Conservation (phyloP, 345 rosid species). For the Odontarrhena argentea region DNA sequence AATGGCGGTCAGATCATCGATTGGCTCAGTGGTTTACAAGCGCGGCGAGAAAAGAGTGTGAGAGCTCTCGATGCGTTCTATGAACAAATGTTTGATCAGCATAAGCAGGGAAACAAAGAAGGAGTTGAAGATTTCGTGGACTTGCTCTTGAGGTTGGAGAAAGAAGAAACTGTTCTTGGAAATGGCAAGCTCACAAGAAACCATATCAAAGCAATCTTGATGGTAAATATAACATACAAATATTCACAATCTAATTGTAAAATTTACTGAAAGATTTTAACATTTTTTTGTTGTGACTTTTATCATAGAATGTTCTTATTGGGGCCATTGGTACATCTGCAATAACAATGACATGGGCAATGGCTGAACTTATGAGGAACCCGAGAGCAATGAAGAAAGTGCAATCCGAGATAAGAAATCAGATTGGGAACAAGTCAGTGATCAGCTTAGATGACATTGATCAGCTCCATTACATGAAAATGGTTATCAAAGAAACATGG, state of each 20-base stretch:
- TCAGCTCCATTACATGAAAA: conserved; percentile 45
- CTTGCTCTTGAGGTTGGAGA: conserved; percentile 36
- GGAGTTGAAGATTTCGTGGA: conserved; percentile 44
- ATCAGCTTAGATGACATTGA: conserved; percentile 40
- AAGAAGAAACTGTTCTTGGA: conserved; percentile 38
- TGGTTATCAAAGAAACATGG: conserved; percentile 54
- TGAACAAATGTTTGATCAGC: conserved; percentile 48
- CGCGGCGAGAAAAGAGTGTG: conserved; percentile 43
- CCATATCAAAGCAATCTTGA: conserved; percentile 22
- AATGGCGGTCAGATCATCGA: conserved; percentile 49
- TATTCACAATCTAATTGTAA: not conserved
- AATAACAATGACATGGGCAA: not conserved
- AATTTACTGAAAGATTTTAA: too few species aligned
- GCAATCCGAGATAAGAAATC: conserved; percentile 12
- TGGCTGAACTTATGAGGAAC: too few species aligned
- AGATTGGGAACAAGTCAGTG: conserved; percentile 33
- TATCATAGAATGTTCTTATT: conserved; percentile 40
- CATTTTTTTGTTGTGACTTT: not conserved
- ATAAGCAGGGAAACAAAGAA: conserved; percentile 34
- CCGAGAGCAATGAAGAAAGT: too few species aligned
- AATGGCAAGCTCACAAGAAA: conserved; percentile 33
- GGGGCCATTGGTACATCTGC: conserved; percentile 37
- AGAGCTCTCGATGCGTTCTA: conserved; percentile 46
- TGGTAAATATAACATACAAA: conserved; percentile 14
- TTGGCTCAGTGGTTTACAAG: conserved; percentile 40